Conservation (phyloP, 495 filamentous ascomycete genomes). For the Penicillium canariense region DNA sequence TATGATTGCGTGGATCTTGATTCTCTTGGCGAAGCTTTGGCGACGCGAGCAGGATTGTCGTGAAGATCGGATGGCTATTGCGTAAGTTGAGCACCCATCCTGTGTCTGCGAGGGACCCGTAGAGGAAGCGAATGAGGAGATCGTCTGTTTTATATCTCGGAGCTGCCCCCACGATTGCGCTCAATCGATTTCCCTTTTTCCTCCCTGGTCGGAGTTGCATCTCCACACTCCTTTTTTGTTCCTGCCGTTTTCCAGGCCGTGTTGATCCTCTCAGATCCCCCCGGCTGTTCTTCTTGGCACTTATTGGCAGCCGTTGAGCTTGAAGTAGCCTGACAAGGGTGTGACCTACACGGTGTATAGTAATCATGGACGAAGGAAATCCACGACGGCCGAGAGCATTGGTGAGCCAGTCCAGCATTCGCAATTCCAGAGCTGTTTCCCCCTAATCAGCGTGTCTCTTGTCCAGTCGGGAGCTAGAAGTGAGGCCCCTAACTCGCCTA, state of each 20-base stretch:
- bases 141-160: not conserved
- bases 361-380: slow-evolving; percentile 9
- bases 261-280: not conserved
- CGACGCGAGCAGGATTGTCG: slow-evolving; percentile 1
- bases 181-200: not conserved
- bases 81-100: slow-evolving; percentile 2
- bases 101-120: not conserved
- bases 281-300: not conserved
- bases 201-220: not conserved
- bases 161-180: not conserved
- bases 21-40: slow-evolving; percentile 4
- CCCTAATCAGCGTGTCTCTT: not conserved
- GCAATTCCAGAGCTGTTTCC: not conserved
- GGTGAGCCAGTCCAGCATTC: slow-evolving; percentile 1
- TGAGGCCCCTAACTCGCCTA: slow-evolving; percentile 16
- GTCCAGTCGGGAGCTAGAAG: slow-evolving; percentile 3
- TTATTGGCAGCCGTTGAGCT: not conserved
- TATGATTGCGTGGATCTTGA: slow-evolving; percentile 1
- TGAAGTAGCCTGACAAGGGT: not conserved
- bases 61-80: slow-evolving; percentile 10
- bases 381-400: slow-evolving; percentile 5
- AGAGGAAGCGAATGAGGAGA: not conserved
- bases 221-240: not conserved
- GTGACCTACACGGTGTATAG: not conserved
- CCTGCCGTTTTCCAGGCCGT: not conserved